Percentiles rank a stretch among this genome's conserved stretches.
phyloP scores from a whole-genome alignment of 257 asterid genomes.

The Scutellaria baicalensis region DNA sequence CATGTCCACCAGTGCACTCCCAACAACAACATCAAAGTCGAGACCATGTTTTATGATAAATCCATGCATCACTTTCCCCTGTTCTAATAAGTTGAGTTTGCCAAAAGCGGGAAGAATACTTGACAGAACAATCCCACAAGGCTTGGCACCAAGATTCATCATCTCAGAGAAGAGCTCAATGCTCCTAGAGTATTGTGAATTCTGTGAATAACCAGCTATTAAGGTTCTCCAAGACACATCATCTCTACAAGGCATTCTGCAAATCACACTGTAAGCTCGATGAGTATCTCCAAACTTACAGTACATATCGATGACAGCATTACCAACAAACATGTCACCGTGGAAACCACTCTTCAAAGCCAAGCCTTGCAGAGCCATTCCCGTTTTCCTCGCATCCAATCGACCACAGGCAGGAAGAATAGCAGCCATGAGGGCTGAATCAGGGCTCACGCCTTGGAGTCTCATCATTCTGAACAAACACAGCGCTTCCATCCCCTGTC shows the following conservation, averaged over 20 bases:
- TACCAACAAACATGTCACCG: constrained; percentile 25
- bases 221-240: constrained; percentile 31
- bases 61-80: constrained; percentile 27
- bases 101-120: constrained; percentile 30
- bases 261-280: constrained; percentile 14
- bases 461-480: constrained; percentile 23
- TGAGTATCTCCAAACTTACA: constrained; percentile 28
- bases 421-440: constrained; percentile 26
- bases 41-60: constrained; percentile 25
- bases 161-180: constrained; percentile 23
- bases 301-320: constrained; percentile 35
- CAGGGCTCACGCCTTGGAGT: constrained; percentile 17
- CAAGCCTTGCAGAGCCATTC: constrained; percentile 25
- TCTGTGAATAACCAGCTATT: constrained; percentile 32
- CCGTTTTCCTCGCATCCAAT: constrained; percentile 10
- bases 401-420: constrained; percentile 29
- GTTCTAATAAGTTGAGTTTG: constrained; percentile 19
- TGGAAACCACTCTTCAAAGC: constrained; percentile 28
- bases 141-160: constrained; percentile 11
- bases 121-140: constrained; percentile 15
- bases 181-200: constrained; percentile 14
- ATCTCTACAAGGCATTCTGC: constrained; percentile 26
- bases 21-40: constrained; percentile 25
- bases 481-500: constrained; percentile 17
- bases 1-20: constrained; percentile 28